Evolutionary conservation across 108 stramenopile species (phyloP).

Genomic region (Nannochloropsis salina): DNA sequence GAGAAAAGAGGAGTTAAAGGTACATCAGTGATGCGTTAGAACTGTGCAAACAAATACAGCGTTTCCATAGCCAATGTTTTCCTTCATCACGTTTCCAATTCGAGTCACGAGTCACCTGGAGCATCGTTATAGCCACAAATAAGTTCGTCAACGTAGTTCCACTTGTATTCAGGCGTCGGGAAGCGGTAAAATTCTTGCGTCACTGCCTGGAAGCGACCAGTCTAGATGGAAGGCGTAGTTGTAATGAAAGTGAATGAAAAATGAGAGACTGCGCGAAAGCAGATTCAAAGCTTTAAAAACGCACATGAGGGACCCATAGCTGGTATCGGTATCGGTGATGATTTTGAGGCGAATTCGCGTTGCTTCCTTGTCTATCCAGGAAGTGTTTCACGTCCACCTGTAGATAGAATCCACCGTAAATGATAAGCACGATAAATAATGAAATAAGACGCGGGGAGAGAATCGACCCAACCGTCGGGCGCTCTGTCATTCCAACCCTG

Average conservation of each 20-base stretch:
- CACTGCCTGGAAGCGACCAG: constrained; percentile 21
- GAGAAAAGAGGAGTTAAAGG: not conserved
- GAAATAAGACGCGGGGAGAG: not conserved
- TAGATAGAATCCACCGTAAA: not conserved
- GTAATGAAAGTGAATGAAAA: not conserved
- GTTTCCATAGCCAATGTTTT: not conserved
- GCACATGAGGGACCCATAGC: constrained; percentile 29
- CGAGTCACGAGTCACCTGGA: not conserved
- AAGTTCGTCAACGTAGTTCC: constrained; percentile 50
- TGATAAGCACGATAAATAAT: not conserved
- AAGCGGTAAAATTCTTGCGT: constrained; percentile 46
- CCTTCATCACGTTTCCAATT: not conserved
- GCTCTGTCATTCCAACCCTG: no score
- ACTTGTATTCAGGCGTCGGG: constrained; percentile 44
- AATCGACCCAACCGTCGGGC: no score
- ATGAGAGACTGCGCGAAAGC: not conserved
- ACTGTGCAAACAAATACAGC: not conserved
- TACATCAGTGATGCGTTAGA: not conserved
- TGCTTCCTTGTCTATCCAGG: constrained; percentile 23
- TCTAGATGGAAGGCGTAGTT: not conserved
- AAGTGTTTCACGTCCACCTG: constrained; percentile 44
- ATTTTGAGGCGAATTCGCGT: constrained; percentile 15
- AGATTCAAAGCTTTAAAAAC: not conserved
- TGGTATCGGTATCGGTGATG: constrained; percentile 29
- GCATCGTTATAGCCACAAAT: constrained; percentile 1